Evolutionary conservation across 371 early-diverging fungal genomes (phyloP).

Genomic region (Encephalitozoon hellem): DNA sequence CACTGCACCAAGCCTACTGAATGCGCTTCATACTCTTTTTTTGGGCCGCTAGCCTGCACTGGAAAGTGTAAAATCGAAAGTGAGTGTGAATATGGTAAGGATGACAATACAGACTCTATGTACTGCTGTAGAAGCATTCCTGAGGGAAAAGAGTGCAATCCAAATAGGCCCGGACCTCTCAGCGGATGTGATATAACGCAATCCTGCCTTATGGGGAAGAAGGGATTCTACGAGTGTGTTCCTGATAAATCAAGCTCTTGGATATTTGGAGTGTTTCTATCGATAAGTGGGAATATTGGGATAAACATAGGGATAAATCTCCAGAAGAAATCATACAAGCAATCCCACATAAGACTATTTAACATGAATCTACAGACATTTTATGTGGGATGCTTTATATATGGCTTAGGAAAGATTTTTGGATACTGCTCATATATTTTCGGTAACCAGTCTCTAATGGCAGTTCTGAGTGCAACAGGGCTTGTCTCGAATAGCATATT

Average conservation of each 20-base stretch:
- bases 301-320: constrained; percentile 74
- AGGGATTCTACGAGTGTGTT: constrained; percentile 52
- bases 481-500: constrained; percentile 72
- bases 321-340: constrained; percentile 69
- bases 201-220: constrained; percentile 44
- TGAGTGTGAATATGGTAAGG: constrained; percentile 34
- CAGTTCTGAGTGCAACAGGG: constrained; percentile 70
- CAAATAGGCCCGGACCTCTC: constrained; percentile 50
- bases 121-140: constrained; percentile 61
- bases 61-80: constrained; percentile 50
- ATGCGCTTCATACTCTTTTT: constrained; percentile 61
- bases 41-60: constrained; percentile 61
- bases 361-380: constrained; percentile 41
- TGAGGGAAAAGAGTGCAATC: constrained; percentile 51
- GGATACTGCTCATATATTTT: constrained; percentile 70
- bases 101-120: constrained; percentile 12
- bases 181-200: constrained; percentile 58
- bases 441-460: constrained; percentile 74
- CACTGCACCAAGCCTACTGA: constrained; percentile 54
- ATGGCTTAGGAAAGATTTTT: constrained; percentile 67
- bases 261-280: constrained; percentile 66
- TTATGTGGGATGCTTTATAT: constrained; percentile 65
- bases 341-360: constrained; percentile 38
- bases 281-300: constrained; percentile 66
- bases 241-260: constrained; percentile 49